A percentile compares a stretch with the other conserved stretches of the same genome.
phyloP scores from a whole-genome alignment of 1,284 basidiomycete species.

The Coniophora puteana region DNA sequence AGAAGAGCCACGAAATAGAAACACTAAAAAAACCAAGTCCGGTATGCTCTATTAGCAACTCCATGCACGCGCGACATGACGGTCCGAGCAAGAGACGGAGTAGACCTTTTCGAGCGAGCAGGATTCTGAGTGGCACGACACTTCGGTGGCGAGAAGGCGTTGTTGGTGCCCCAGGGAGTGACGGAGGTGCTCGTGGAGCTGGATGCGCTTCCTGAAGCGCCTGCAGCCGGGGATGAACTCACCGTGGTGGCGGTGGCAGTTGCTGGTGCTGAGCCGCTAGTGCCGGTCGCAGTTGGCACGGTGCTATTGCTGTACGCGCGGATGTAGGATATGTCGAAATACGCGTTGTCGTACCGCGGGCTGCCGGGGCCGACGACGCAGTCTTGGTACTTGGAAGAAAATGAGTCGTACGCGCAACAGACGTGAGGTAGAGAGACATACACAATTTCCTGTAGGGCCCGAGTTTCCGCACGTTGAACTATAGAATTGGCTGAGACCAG shows the following conservation, averaged over 20 bases:
- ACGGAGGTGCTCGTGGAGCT: no score
- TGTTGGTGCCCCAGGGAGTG: no score
- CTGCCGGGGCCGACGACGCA: constrained; percentile 37
- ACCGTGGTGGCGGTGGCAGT: neutral
- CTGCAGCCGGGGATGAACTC: neutral
- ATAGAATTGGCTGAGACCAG: constrained; percentile 37
- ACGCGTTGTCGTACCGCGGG: constrained; percentile 46
- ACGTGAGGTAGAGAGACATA: constrained; percentile 19
- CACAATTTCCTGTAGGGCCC: constrained; percentile 38
- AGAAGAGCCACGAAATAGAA: no score
- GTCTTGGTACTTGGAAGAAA: constrained; percentile 32
- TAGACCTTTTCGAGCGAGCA: no score
- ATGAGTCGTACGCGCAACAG: constrained; percentile 3
- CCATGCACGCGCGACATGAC: no score
- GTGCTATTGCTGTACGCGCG: constrained; percentile 22
- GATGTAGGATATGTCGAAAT: constrained; percentile 30
- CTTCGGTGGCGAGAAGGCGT: no score
- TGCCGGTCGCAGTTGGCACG: neutral
- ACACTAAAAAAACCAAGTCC: no score
- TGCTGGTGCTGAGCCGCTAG: neutral
- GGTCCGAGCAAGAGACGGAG: no score
- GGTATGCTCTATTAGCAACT: no score
- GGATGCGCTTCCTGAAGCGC: no score
- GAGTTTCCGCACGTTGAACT: constrained; percentile 29
- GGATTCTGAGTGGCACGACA: no score